Percentiles rank a stretch among this genome's conserved stretches.
Evolutionary conservation across 352 stramenopile species (phyloP).

Genomic region (Globisporangium cederbergense): DNA sequence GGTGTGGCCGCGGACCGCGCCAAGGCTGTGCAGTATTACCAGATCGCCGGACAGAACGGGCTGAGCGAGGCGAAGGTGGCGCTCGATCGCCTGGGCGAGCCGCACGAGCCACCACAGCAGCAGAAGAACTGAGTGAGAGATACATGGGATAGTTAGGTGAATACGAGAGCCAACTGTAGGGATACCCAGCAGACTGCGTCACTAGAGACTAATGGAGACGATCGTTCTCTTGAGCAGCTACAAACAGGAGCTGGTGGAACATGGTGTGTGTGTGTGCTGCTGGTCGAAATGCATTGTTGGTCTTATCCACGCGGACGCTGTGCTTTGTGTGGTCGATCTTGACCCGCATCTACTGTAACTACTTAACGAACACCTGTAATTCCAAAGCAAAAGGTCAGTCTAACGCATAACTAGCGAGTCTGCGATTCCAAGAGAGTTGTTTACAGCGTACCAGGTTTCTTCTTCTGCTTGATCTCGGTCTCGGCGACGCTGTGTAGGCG

Average conservation of each 20-base stretch:
- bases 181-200: neutral
- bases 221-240: no score
- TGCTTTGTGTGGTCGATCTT: neutral
- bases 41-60: constrained; percentile 51
- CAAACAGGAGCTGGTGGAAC: neutral
- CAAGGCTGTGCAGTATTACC: constrained; percentile 81
- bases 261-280: neutral
- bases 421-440: neutral
- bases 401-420: no score
- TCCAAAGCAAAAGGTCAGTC: neutral
- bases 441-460: constrained; percentile 72
- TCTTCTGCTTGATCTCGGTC: constrained; percentile 95
- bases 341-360: constrained; percentile 5
- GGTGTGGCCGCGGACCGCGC: constrained; percentile 39
- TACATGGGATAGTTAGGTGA: neutral
- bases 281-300: constrained; percentile 1
- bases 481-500: constrained; percentile 90
- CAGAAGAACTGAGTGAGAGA: constrained; percentile 1
- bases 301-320: neutral
- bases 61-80: constrained; percentile 49
- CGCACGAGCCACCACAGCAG: constrained; percentile 26
- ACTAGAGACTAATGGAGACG: neutral
- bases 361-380: constrained; percentile 15
- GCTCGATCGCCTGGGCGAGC: constrained; percentile 47
- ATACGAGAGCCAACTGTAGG: neutral